Evolutionary conservation across 2,329 filamentous ascomycete species (phyloP).

Genomic region (Dothideomycetes sp.): DNA sequence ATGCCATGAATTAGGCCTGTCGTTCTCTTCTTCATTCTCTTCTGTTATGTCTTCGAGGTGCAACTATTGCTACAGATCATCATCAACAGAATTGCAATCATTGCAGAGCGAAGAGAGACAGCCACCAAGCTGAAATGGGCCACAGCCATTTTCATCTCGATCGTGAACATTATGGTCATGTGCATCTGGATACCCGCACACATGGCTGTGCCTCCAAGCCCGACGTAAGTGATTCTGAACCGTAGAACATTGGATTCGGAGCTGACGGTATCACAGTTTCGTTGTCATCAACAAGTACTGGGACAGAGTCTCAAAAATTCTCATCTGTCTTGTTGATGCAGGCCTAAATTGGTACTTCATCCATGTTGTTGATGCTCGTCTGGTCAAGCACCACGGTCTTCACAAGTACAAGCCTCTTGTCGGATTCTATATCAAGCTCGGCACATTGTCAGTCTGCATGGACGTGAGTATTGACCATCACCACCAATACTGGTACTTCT

Average conservation of each 20-base stretch:
- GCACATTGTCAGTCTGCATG: conserved; percentile 42
- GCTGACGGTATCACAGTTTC: conserved; percentile 17
- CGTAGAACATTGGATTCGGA: not conserved
- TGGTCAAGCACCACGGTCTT: conserved; percentile 38
- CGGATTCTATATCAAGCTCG: conserved; percentile 42
- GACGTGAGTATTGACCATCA: conserved; percentile 24
- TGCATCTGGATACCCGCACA: conserved; percentile 34
- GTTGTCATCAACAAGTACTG: conserved; percentile 29
- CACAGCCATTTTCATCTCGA: conserved; percentile 30
- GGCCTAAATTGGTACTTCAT: conserved; percentile 33
- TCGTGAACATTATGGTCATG: conserved; percentile 22
- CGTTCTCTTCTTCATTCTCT: conserved; percentile 22
- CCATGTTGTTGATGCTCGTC: conserved; percentile 36
- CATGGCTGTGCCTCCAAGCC: conserved; percentile 22
- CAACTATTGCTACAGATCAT: conserved; percentile 28
- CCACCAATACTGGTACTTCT: not conserved
- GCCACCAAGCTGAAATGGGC: conserved; percentile 29
- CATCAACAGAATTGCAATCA: conserved; percentile 29
- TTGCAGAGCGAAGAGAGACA: conserved; percentile 13
- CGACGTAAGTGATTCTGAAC: not conserved
- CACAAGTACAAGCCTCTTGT: conserved; percentile 44
- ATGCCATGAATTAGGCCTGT: not conserved
- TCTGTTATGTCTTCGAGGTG: conserved; percentile 15
- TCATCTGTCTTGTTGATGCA: conserved; percentile 31
- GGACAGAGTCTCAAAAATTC: conserved; percentile 31